Conservation (phyloP, 306 rosid species). For the Sphenostylis stenocarpa region DNA sequence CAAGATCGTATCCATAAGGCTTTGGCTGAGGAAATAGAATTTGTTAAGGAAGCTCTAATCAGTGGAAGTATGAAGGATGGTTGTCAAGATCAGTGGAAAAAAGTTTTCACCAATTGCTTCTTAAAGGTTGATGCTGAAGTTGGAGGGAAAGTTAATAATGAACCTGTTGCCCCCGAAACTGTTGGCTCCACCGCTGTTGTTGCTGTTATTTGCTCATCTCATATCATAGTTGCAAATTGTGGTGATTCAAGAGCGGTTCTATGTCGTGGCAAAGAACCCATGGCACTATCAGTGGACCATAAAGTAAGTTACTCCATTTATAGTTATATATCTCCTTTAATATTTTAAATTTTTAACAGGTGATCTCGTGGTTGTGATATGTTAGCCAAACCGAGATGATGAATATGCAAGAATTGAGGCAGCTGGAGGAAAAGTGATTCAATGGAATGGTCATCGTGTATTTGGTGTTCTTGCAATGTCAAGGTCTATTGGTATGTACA, state of each 20-base stretch:
- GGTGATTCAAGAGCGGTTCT: conserved; percentile 97
- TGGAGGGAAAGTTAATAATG: conserved; percentile 65
- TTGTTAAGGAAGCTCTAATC: conserved; percentile 49
- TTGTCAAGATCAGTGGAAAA: conserved; percentile 81
- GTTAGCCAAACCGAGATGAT: conserved; percentile 87
- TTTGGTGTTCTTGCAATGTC: conserved; percentile 98
- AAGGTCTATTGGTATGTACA: conserved; percentile 81
- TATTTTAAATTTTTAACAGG: conserved; percentile 9
- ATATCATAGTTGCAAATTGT: conserved; percentile 82
- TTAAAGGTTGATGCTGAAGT: conserved; percentile 78
- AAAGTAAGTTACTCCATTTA: conserved; percentile 54
- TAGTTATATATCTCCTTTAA: background rate
- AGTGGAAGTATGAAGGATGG: conserved; percentile 44
- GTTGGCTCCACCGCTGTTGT: conserved; percentile 95
- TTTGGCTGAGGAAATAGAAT: conserved; percentile 80
- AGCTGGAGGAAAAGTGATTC: conserved; percentile 95
- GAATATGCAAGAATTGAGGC: conserved; percentile 94
- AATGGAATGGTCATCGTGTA: conserved; percentile 94
- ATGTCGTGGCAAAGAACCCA: conserved; percentile 83
- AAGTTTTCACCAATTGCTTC: conserved; percentile 70
- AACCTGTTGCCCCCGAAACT: conserved; percentile 84
- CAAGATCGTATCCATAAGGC: conserved; percentile 77
- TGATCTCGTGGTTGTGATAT: conserved; percentile 30
- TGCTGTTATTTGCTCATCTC: conserved; percentile 78
- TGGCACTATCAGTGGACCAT: conserved; percentile 88